Evolutionary conservation across 768 basidiomycete genomes (phyloP).

Genomic region (Panaeolus cyanescens): DNA sequence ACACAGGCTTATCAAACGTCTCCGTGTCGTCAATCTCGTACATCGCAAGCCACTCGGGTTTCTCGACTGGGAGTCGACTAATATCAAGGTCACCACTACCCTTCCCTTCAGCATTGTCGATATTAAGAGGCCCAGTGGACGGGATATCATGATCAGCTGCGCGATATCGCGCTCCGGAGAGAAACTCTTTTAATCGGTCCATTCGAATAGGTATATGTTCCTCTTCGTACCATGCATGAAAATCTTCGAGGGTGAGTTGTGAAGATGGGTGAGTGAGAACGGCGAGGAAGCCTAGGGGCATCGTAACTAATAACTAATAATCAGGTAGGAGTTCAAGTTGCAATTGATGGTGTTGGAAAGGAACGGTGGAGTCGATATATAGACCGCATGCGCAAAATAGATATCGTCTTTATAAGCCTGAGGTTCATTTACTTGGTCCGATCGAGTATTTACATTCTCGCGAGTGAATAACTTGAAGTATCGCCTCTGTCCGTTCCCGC

Average conservation of each 20-base stretch:
- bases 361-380: no score
- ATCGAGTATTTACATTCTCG: neutral
- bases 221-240: conserved; percentile 59
- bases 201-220: conserved; percentile 56
- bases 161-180: conserved; percentile 48
- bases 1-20: conserved; percentile 41
- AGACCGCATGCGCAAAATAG: no score
- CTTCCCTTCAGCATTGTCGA: neutral
- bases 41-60: conserved; percentile 49
- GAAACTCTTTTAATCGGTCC: conserved; percentile 45
- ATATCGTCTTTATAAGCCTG: no score
- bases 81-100: no score
- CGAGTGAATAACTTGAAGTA: neutral
- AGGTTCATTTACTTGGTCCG: neutral
- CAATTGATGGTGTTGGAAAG: no score
- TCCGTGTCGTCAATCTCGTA: conserved; percentile 46
- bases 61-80: conserved; percentile 9
- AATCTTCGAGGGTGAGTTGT: conserved; percentile 45
- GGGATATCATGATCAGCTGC: conserved; percentile 28
- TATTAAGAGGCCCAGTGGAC: neutral
- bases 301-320: no score
- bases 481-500: neutral
- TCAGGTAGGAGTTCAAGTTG: no score
- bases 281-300: conserved; percentile 48
- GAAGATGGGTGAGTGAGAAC: conserved; percentile 48